Base-by-base conservation (phyloP, 1,284 basidiomycete species). In the Sphagnurus paluster region DNA sequence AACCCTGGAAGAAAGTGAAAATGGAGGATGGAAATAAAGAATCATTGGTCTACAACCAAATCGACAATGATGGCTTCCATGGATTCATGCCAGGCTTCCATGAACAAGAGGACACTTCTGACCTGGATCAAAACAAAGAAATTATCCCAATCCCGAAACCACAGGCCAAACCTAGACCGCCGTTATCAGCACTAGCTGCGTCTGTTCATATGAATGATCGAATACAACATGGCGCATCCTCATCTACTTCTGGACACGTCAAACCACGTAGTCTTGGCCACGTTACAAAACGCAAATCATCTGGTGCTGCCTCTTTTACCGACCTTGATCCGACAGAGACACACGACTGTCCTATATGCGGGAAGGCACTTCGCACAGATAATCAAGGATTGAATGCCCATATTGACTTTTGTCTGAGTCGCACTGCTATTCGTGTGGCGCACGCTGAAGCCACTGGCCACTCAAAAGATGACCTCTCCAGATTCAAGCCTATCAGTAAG, bases 351-450 rank as follows among this genome's bases (percentile, higher is more conserved):
- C 88, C 87, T 5, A 67, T 90, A 14, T 90, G 87, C 57, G 60
- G 66, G 17, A 80, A 76, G 59, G 61, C 63, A 21, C 57, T 87
- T 48, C 65, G 72, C 49, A 77, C 72, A 1, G 79, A 88, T 59
- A 90, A 90, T 56, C 70, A 74, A 42, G 79, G 77, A 2, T 62
- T 90, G 19, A 90, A 90, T 60, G 70, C 77, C 21, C 87, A 90
- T 55, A 71, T 90, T 40, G 88, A 90, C 62, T 90, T 84, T 58
- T 90, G 88, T 56, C 61, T 90, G 44, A 90, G 84, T 60, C 79
- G 79, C 47, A 73, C 72, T 20, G 84, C 79, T 5, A 90, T 91
- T 46, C 66, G 75, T 49, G 75, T 84, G 56, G 87, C 87, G 0
- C 84, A 86, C 39, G 69, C 60, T 8, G 69, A 69, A 44, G 63